Evolutionary conservation across 106 monocot genomes (phyloP).

Genomic region (Dioscorea alata): DNA sequence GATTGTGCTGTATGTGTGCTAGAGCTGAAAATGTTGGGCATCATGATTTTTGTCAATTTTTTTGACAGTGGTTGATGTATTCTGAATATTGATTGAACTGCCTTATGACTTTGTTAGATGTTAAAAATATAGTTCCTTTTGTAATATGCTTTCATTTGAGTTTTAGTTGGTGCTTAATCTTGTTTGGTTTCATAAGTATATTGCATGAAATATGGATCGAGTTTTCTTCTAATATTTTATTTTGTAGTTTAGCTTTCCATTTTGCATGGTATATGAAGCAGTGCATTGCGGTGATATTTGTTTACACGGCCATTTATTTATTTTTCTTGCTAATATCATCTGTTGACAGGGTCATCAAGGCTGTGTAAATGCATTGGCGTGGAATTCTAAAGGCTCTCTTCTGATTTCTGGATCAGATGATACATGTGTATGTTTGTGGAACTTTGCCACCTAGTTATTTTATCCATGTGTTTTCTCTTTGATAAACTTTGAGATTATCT

Average conservation of each 20-base stretch:
- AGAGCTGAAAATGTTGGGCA: too few species aligned
- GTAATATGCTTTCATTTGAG: neutral
- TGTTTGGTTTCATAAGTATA: neutral
- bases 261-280: neutral
- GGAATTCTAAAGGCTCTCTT: constrained; percentile 88
- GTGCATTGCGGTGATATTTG: neutral
- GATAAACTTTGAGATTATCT: neutral
- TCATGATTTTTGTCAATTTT: too few species aligned
- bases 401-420: constrained; percentile 96
- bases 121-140: too few species aligned
- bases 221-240: neutral
- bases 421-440: constrained; percentile 50
- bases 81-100: too few species aligned
- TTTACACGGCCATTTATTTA: neutral
- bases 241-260: neutral
- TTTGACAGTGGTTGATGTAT: too few species aligned
- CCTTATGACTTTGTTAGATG: too few species aligned
- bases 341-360: constrained; percentile 72
- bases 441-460: neutral
- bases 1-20: too few species aligned
- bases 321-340: neutral
- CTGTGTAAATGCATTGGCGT: constrained; percentile 87
- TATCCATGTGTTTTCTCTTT: neutral
- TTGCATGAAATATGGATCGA: neutral
- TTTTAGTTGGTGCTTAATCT: neutral